Conservation (phyloP, 495 filamentous ascomycete genomes). For the Hypoxylon subgilvum region DNA sequence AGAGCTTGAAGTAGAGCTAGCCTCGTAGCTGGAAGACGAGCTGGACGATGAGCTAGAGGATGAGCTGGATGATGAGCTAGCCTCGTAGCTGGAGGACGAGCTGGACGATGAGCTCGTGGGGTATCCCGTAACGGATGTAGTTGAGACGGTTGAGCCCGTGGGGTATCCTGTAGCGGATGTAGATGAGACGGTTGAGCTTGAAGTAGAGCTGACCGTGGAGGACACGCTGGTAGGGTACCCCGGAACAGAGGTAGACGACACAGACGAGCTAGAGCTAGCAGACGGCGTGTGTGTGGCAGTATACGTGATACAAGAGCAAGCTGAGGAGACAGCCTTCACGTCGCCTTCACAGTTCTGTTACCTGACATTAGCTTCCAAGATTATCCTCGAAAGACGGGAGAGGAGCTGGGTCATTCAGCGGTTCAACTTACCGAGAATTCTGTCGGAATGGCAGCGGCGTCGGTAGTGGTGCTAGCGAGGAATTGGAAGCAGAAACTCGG, state of each 20-base stretch:
- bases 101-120: slow-evolving; percentile 23
- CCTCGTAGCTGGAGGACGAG: slow-evolving; percentile 4
- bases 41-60: neutral
- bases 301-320: too few relatives aligned
- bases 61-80: slow-evolving; percentile 3
- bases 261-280: neutral
- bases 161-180: slow-evolving; percentile 4
- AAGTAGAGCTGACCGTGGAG: slow-evolving; percentile 4
- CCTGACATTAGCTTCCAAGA: too few relatives aligned
- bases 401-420: neutral
- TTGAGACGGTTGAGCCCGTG: slow-evolving; percentile 1
- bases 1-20: neutral
- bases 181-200: neutral
- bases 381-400: neutral
- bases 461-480: too few relatives aligned
- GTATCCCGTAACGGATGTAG: slow-evolving; percentile 38
- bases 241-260: neutral
- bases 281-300: too few relatives aligned
- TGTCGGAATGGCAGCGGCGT: too few relatives aligned
- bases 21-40: neutral
- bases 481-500: too few relatives aligned
- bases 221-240: slow-evolving; percentile 19
- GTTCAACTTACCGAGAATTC: too few relatives aligned
- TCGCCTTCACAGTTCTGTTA: too few relatives aligned
- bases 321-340: too few relatives aligned